Base-by-base conservation (phyloP, 2,329 filamentous ascomycete species). In the Emmonsia crescens region DNA sequence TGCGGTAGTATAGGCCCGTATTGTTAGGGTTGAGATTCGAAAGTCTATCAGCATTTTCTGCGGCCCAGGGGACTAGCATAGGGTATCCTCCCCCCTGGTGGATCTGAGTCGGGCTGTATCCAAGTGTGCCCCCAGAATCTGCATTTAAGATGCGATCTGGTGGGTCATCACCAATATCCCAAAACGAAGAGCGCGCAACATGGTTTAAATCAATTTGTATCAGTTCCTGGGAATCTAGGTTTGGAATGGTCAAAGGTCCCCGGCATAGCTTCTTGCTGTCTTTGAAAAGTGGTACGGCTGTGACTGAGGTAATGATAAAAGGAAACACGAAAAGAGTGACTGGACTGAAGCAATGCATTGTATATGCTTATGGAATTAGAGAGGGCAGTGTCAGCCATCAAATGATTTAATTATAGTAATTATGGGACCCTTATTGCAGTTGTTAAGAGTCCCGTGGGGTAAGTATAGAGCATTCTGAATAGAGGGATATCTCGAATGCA, bases 81-180 rank as follows among this genome's bases (percentile, higher is more conserved):
- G 56, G 42, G 29, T 40, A 10, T 21, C 56, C 40, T 10, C 31
- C 24, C 9, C 2, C 60, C 36, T 49, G 24, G 8, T 9, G 6
- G 29, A 42, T 14, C 12, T 24, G 16, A 4, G 42, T 52, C 5
- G 64, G 64, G 36, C 60, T 61, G 46, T 60, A 66, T 6, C 55
- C 65, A 5, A 56, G 36, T 8, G 66, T 68, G 16, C 60, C 61
- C 3, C 64, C 66, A n/a, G 62, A 64, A 24, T 63, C 49, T 27
- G 12, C 44, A 24, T 60, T 56, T 19, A 62, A 31, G 31, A 8
- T 59, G 4, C 55, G 44, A 12, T 49, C 57, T 38, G 60, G 48
- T 21, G 19, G 21, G 24, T 21, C 24, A 38, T 46, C n/a, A 21
- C 24, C 31, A 27, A 21, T 55, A 49, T 61, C 61, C 64, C 65